Evolutionary conservation across 179 eudicot species (phyloP), one percentile per base, ranked within the genome.

Genomic region (Silene vulgaris): DNA sequence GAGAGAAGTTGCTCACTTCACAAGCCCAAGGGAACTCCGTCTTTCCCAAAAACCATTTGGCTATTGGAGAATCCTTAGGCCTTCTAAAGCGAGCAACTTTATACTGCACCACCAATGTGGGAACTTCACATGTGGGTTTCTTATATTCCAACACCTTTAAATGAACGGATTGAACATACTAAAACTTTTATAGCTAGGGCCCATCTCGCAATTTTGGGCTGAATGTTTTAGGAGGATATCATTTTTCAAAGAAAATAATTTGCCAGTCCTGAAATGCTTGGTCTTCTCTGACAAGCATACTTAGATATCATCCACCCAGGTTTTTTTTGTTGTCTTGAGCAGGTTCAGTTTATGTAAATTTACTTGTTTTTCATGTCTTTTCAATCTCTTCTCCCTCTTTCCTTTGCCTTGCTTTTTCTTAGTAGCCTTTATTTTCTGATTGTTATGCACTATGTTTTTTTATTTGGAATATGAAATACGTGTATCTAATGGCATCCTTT

Each of bases 401-500:
- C 50, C 7, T 64, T 19, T 19, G 5, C 3, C 30, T 68, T 66
- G 5, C 35, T 17, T 23, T 26, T 70, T 54, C 11, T 52, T 48
- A 23, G 32, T 21, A 75, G 20, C 5, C 13, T 11, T 16, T 48
- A 19, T 50, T 23, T 48, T 65, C 17, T 48, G 23, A n/a, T 48
- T 26, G 26, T 13, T 48, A 29, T 14, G 37, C 68, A n/a, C n/a
- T 63, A 3, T 62, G 17, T 63, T 35, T 17, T 23, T 40, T 54
- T 20, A 37, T 71, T 35, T 75, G 40, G 28, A 32, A 43, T 19
- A 35, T 37, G 1, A 30, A 21, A 37, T 16, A 45, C 48, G 21
- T 57, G 8, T 21, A 40, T 30, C 68, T 65, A 8, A 79, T 65
- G 3, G 13, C 28, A 73, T 81, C 21, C 17, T 43, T 61, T 76